Evolutionary conservation across 129 eudicot genomes (phyloP), one percentile per base, ranked within the genome.

Genomic region (Helichrysum umbraculigerum): DNA sequence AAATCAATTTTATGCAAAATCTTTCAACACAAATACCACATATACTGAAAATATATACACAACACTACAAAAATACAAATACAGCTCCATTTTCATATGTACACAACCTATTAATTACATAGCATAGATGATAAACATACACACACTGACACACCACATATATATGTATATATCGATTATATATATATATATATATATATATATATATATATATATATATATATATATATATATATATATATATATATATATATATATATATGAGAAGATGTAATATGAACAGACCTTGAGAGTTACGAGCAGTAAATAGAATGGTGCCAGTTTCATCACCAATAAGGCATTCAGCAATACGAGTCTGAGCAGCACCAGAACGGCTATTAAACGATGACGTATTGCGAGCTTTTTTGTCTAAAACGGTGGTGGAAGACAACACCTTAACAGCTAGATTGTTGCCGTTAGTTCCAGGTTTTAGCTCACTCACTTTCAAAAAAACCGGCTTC

Each of bases 401-500:
- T 57, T 57, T 57, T 28, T 61, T 61, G 2, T 61, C 34, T 29
- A 61, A 61, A 11, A 61, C 67, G 34, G 34, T 22, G 6, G 33
- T 61, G 33, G 67, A 61, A 8, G 34, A 22, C 33, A 61, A 2
- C 33, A 61, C 67, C 22, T 61, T 61, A 22, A 61, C 67, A 7
- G 34, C 29, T 16, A 61, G 34, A 25, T 61, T 61, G 34, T 61
- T 25, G 67, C 67, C 67, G n/a, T 61, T 61, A 29, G 67, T 61
- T 61, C 67, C 67, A 22, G 67, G 67, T 29, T 29, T 61, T 6
- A 61, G 67, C 0, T 61, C 34, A 28, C 29, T 29, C 33, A 61
- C 67, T 61, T 61, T 61, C n/a, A 29, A 22, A 14, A 61, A 61
- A 6, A 61, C 67, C n/a, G 67, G 67, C 67, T 61, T 61, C 67